Conservation (phyloP, 2,329 filamentous ascomycete species). For the Plenodomus biglobosus region DNA sequence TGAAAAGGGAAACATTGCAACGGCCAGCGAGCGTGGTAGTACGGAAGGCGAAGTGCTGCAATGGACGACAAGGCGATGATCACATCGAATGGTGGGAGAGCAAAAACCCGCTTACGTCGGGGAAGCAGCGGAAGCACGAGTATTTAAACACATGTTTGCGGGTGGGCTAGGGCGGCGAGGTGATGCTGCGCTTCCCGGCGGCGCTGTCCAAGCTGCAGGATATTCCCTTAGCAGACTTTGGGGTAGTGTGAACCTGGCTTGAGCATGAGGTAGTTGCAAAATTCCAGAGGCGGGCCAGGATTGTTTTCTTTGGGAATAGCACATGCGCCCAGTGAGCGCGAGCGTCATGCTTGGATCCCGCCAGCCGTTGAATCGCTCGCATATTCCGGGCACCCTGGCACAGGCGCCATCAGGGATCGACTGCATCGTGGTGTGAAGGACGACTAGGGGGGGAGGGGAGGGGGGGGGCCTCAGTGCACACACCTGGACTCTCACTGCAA, state of each 20-base stretch:
- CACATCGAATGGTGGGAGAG: slow-evolving; percentile 45
- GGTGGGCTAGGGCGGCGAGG: slow-evolving; percentile 42
- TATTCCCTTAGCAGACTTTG: slow-evolving; percentile 45
- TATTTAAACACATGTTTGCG: slow-evolving; percentile 46
- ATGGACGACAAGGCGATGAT: slow-evolving; percentile 41
- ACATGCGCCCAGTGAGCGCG: slow-evolving; percentile 32
- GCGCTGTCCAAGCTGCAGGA: slow-evolving; percentile 46
- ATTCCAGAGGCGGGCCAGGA: slow-evolving; percentile 36
- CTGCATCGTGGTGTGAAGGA: slow-evolving; percentile 28
- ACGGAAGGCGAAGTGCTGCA: slow-evolving; percentile 38
- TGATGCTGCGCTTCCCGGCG: slow-evolving; percentile 45
- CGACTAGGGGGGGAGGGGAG: too few species aligned
- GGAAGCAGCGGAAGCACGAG: slow-evolving; percentile 43
- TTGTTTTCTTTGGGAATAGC: slow-evolving; percentile 35
- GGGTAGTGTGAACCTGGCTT: slow-evolving; percentile 46
- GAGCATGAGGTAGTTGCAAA: slow-evolving; percentile 46
- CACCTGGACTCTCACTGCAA: slow-evolving; percentile 18
- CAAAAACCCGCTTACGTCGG: slow-evolving; percentile 44
- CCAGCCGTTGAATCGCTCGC: slow-evolving; percentile 45
- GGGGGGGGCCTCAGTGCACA: too few species aligned
- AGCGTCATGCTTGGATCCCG: slow-evolving; percentile 46
- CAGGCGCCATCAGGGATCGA: slow-evolving; percentile 40
- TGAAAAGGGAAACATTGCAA: slow-evolving; percentile 44
- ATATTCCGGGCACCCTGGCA: slow-evolving; percentile 39
- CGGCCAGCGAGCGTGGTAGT: slow-evolving; percentile 43